Conservation (phyloP, 768 basidiomycete genomes). For the Mycena haematopus region DNA sequence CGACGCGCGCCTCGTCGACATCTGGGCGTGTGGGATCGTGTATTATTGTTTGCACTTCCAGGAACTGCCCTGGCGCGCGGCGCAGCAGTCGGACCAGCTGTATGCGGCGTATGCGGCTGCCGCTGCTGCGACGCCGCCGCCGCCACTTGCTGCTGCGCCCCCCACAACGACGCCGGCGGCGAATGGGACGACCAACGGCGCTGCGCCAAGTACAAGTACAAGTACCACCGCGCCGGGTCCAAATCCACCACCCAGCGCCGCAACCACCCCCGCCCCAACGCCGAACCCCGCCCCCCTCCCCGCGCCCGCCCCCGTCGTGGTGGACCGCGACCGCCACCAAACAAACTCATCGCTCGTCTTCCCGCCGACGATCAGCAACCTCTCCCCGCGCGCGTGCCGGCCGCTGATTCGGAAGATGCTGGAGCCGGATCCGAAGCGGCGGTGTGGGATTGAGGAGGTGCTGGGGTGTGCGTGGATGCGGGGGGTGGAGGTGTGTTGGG, state of each 20-base stretch:
- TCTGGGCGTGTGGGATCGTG: constrained; percentile 97
- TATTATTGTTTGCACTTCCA: constrained; percentile 99
- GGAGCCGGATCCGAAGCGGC: constrained; percentile 86
- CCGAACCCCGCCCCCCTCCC: too few relatives aligned
- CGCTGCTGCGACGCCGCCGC: constrained; percentile 48
- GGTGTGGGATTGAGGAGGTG: constrained; percentile 81
- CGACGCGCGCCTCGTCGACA: constrained; percentile 95
- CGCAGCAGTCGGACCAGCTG: constrained; percentile 80
- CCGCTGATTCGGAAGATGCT: constrained; percentile 90
- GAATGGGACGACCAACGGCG: constrained; percentile 39
- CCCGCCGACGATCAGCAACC: constrained; percentile 80
- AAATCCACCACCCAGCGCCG: neutral
- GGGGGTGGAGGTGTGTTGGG: constrained; percentile 83
- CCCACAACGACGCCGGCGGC: constrained; percentile 13
- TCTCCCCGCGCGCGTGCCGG: constrained; percentile 86
- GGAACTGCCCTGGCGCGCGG: constrained; percentile 97
- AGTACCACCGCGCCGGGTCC: neutral
- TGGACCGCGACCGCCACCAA: constrained; percentile 23
- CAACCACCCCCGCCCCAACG: constrained; percentile 27
- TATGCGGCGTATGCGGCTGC: constrained; percentile 77
- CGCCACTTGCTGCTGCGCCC: constrained; percentile 42
- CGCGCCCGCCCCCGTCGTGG: too few relatives aligned
- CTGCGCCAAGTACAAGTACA: constrained; percentile 37
- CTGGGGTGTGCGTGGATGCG: constrained; percentile 80
- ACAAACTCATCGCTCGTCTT: constrained; percentile 36